Evolutionary conservation across 2,329 filamentous ascomycete species (phyloP), one percentile per base, ranked within the genome.

Genomic region (Pseudogymnoascus sp.): DNA sequence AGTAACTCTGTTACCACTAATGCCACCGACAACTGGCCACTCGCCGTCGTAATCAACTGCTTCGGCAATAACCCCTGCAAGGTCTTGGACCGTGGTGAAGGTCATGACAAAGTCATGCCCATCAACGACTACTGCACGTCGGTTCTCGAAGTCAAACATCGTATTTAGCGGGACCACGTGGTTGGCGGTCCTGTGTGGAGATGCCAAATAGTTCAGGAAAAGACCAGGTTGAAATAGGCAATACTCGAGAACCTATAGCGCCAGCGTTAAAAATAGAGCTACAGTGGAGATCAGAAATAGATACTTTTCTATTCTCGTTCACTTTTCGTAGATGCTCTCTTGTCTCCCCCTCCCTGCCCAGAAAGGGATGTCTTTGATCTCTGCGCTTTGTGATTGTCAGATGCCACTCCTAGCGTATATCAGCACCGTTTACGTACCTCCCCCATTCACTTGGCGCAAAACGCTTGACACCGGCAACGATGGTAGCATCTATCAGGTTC

Each of bases 191-290:
- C 75, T 69, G 62, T 78, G 67, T 0, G 80, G 79, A 61, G 74
- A 72, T 14, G 75, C 77, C 11, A 82, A 73, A 72, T 82, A 82
- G 67, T 82, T 74, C 36, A 78, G 66, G 68, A 81, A 80, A 16
- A 77, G 64, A 4, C 78, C 78, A 1, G 78, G 76, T 61, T 81
- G 79, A 71, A 83, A 82, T 1, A 80, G 71, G 25, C 71, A 76
- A 68, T 82, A 82, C 60, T 82, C 77, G 4, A 81, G 71, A 14
- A 79, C 72, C 75, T 78, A 61, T 12, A 9, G 39, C 6, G 6
- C 7, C 36, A 5, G 19, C 22, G 22, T 42, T 16, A 55, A 16
- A 25, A 33, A 30, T 3, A 22, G 12, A 1, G 8, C 41, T 33
- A 19, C 3, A 0, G 14, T 3, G 2, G 12, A 16, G 11, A 19